Conservation (phyloP, 805 yeast species). For the Lipomyces sp. region DNA sequence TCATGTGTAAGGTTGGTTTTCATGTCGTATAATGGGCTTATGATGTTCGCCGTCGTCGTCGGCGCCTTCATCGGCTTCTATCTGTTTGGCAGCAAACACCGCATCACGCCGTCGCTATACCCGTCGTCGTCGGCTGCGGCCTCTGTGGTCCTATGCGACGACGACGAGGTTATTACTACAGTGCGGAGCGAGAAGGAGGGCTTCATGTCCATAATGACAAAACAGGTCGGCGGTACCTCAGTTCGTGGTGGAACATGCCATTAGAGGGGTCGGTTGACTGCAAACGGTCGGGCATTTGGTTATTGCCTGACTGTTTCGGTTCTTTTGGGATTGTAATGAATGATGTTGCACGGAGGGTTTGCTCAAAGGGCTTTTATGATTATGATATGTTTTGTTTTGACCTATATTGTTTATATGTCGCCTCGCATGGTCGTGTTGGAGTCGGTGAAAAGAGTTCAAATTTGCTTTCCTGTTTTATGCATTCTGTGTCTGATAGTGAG, state of each 20-base stretch:
- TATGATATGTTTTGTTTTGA: too few relatives aligned
- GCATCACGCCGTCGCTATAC: slow-evolving; percentile 10
- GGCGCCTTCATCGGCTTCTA: slow-evolving; percentile 28
- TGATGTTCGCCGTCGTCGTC: slow-evolving; percentile 25
- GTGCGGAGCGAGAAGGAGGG: background rate
- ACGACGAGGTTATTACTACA: slow-evolving; percentile 1
- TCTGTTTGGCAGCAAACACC: slow-evolving; percentile 23
- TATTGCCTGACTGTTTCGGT: background rate
- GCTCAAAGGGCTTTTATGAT: too few relatives aligned
- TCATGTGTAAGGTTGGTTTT: slow-evolving; percentile 26
- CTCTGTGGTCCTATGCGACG: slow-evolving; percentile 2
- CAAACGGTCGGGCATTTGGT: too few relatives aligned
- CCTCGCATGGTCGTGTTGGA: too few relatives aligned
- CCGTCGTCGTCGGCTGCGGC: slow-evolving; percentile 2
- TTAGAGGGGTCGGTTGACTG: background rate
- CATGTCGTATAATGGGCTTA: slow-evolving; percentile 25
- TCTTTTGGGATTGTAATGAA: too few relatives aligned
- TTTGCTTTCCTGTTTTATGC: too few relatives aligned
- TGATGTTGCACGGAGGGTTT: too few relatives aligned
- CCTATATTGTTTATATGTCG: background rate
- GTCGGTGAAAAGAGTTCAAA: too few relatives aligned
- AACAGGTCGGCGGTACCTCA: slow-evolving; percentile 18
- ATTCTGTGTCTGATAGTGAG: too few relatives aligned
- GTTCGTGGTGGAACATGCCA: slow-evolving; percentile 27
- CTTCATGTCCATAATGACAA: slow-evolving; percentile 1